Conservation (phyloP, 768 basidiomycete genomes). For the Tricholoma sp. region DNA sequence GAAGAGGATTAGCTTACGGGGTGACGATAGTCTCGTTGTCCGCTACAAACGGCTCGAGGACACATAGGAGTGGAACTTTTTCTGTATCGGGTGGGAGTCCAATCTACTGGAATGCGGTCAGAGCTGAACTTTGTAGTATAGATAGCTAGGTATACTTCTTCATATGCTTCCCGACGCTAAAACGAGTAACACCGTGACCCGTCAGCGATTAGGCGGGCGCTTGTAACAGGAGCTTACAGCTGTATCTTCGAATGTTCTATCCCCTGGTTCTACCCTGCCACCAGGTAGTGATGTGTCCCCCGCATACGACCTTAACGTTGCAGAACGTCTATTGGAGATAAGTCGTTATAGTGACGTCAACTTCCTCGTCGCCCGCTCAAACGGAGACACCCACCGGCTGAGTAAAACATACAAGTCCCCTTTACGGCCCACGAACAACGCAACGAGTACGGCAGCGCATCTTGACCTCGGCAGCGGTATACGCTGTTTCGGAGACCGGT, state of each 20-base stretch:
- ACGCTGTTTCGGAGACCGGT: conserved; percentile 36
- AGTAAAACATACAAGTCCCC: conserved; percentile 85
- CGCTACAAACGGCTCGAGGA: conserved; percentile 75
- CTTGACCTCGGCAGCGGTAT: conserved; percentile 49
- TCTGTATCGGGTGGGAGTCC: conserved; percentile 70
- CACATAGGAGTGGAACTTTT: conserved; percentile 70
- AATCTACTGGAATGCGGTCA: conserved; percentile 43
- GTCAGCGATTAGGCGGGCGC: no score
- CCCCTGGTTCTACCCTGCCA: conserved; percentile 69
- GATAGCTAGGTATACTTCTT: conserved; percentile 55
- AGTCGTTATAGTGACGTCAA: neutral
- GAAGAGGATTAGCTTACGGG: conserved; percentile 55
- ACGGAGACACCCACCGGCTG: conserved; percentile 52
- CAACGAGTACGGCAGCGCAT: conserved; percentile 75
- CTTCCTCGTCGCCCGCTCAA: neutral
- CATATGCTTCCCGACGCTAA: conserved; percentile 83
- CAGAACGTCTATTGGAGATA: conserved; percentile 52
- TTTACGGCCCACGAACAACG: conserved; percentile 76
- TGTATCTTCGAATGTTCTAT: conserved; percentile 69
- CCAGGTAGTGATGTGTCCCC: conserved; percentile 89
- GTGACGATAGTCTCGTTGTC: conserved; percentile 72
- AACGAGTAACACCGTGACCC: neutral
- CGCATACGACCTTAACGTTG: conserved; percentile 69
- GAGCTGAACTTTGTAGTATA: neutral
- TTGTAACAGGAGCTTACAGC: conserved; percentile 46